Percentiles rank a stretch among this genome's conserved stretches.
Conservation (phyloP, 2,329 filamentous ascomycete species). For the Beauveria sp. region DNA sequence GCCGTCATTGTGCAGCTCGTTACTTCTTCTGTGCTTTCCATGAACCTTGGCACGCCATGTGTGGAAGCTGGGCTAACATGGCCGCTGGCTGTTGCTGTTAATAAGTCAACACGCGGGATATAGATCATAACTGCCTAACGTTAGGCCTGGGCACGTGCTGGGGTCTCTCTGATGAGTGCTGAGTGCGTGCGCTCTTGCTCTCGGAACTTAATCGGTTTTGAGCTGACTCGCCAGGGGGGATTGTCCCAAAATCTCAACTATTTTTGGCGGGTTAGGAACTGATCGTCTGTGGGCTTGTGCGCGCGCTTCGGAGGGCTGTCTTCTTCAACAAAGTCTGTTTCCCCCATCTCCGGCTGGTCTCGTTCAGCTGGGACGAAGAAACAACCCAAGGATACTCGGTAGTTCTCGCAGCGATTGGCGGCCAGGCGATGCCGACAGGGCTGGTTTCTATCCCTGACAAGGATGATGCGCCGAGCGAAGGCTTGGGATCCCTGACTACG, state of each 20-base stretch:
- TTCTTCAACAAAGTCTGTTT: neutral
- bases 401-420: neutral
- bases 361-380: neutral
- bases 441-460: neutral
- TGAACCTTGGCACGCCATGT: neutral
- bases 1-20: neutral
- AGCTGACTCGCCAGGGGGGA: neutral
- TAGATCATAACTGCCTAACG: too few relatives aligned
- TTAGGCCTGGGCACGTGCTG: too few relatives aligned
- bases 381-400: neutral
- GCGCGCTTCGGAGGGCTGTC: neutral
- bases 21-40: neutral
- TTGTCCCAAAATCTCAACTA: too few relatives aligned
- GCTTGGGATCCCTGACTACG: neutral
- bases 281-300: conserved; percentile 1
- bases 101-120: too few relatives aligned
- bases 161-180: too few relatives aligned
- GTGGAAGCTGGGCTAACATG: neutral
- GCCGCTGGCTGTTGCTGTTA: too few relatives aligned
- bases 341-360: neutral
- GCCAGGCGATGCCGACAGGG: neutral
- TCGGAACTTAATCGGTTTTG: neutral
- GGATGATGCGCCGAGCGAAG: neutral
- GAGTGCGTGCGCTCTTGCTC: too few relatives aligned
- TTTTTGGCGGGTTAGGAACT: neutral